A percentile compares a stretch with the other conserved stretches of the same genome.
Conservation (phyloP, 768 basidiomycete genomes). For the Paxillus rubicundulus region DNA sequence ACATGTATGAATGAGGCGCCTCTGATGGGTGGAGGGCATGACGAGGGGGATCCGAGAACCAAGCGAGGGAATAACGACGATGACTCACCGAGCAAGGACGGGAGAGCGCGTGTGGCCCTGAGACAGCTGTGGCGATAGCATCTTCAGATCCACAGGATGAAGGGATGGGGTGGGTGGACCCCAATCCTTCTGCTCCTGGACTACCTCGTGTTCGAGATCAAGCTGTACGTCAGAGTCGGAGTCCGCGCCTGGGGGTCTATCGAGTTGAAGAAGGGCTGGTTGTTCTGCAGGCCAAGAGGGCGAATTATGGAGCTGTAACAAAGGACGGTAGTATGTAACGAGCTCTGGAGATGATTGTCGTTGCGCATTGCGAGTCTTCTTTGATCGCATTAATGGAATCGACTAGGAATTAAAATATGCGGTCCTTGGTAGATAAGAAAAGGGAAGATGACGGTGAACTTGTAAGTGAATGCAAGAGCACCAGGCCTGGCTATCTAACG, state of each 20-base stretch:
- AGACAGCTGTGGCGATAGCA: constrained; percentile 12
- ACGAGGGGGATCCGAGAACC: not conserved
- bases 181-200: constrained; percentile 24
- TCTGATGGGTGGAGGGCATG: not conserved
- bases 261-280: constrained; percentile 1
- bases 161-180: constrained; percentile 12
- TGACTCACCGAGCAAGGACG: constrained; percentile 30
- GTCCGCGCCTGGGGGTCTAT: constrained; percentile 12
- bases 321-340: constrained; percentile 23
- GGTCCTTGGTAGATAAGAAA: constrained; percentile 22
- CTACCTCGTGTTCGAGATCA: constrained; percentile 12
- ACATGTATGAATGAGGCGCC: not conserved
- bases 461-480: constrained; percentile 35
- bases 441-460: constrained; percentile 15
- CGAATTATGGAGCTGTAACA: constrained; percentile 34
- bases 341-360: constrained; percentile 20
- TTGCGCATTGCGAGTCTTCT: constrained; percentile 22
- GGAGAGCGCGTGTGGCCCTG: constrained; percentile 32
- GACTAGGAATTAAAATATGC: constrained; percentile 17
- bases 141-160: constrained; percentile 5
- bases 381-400: constrained; percentile 31
- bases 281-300: constrained; percentile 18
- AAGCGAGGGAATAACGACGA: not conserved
- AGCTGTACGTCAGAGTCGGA: constrained; percentile 7
- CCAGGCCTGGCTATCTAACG: constrained; percentile 8